Percentiles rank a stretch among this genome's conserved stretches.
Evolutionary conservation across 345 rosid genomes (phyloP).

Genomic region (Bruguiera parviflora): DNA sequence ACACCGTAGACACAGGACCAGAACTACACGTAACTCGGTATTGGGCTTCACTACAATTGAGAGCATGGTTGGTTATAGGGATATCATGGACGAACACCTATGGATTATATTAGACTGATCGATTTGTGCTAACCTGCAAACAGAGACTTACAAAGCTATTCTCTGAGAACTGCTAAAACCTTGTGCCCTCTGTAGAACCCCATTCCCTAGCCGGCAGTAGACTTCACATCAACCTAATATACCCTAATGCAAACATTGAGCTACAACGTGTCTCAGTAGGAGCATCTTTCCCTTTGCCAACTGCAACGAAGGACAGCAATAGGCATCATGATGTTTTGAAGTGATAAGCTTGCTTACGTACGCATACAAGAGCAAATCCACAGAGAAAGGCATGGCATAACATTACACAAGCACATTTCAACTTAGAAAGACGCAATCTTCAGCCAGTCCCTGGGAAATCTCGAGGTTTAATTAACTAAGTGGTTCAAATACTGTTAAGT

Average conservation of each 20-base stretch:
- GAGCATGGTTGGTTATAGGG: not conserved
- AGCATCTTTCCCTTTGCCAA: conserved; percentile 63
- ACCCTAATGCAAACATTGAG: conserved; percentile 54
- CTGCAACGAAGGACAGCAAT: conserved; percentile 39
- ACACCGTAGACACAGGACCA: not conserved
- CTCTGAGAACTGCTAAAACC: not conserved
- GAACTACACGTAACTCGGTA: not conserved
- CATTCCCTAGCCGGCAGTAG: not conserved
- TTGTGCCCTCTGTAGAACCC: not conserved
- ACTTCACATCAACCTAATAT: conserved; percentile 29
- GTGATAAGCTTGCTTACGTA: not conserved
- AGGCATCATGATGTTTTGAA: conserved; percentile 6
- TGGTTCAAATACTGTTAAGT: not conserved
- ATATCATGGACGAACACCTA: not conserved
- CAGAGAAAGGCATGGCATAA: no score
- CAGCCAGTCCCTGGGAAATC: not conserved
- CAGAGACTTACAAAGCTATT: no score
- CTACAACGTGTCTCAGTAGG: conserved; percentile 56
- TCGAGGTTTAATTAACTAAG: not conserved
- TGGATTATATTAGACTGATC: not conserved
- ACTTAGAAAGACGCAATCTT: not conserved
- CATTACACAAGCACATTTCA: not conserved
- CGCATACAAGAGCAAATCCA: no score
- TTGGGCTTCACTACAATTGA: not conserved
- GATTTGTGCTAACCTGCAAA: not conserved